phyloP scores from a whole-genome alignment of 345 rosid species.

The Murraya paniculata region DNA sequence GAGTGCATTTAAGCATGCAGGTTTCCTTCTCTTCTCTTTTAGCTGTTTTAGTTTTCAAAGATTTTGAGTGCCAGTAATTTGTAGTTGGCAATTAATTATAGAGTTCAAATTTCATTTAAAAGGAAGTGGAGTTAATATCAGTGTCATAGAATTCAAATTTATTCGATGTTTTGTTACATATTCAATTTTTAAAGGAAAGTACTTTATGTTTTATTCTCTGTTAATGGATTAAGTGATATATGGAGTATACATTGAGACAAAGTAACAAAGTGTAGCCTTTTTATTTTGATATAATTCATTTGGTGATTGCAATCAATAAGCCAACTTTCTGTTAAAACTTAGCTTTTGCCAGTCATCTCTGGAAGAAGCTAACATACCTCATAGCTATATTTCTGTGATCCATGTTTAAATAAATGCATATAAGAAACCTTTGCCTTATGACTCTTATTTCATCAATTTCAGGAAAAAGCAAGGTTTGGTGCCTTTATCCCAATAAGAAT shows the following conservation, averaged over 20 bases:
- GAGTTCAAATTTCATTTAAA: constrained; percentile 1
- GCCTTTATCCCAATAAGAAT: constrained; percentile 87
- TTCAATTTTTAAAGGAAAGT: not conserved
- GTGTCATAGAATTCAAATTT: not conserved
- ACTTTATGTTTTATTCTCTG: not conserved
- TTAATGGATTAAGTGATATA: not conserved
- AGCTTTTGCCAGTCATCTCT: not conserved
- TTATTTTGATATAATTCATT: not conserved
- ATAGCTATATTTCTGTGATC: not conserved
- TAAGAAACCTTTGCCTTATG: not conserved
- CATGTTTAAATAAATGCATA: not conserved
- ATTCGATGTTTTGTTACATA: not conserved
- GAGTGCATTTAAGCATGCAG: constrained; percentile 75
- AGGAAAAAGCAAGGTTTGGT: constrained; percentile 78
- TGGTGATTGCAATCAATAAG: not conserved
- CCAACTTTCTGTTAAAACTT: not conserved
- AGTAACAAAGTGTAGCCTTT: not conserved
- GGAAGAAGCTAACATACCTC: not conserved
- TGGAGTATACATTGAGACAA: not conserved
- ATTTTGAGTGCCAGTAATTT: not conserved
- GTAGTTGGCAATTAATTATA: not conserved
- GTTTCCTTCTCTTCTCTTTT: constrained; percentile 29
- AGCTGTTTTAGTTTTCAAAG: constrained; percentile 1
- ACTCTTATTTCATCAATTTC: constrained; percentile 22
- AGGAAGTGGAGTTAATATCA: constrained; percentile 4